Evolutionary conservation across 2,329 filamentous ascomycete species (phyloP).

Genomic region (Fusarium globosum): DNA sequence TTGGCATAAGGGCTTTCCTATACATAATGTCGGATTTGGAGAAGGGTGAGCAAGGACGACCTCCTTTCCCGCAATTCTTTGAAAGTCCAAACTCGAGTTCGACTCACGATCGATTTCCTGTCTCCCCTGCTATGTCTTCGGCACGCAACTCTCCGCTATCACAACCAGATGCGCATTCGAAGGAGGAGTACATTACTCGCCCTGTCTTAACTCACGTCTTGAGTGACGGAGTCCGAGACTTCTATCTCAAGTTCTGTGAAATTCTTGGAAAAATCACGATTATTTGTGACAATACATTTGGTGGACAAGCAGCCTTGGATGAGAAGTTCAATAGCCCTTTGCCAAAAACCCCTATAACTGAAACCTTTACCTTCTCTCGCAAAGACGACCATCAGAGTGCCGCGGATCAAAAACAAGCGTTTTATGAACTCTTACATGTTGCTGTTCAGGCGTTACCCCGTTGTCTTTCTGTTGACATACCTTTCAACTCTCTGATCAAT

Average conservation of each 20-base stretch:
- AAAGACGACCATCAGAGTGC: constrained; percentile 80
- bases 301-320: constrained; percentile 92
- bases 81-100: constrained; percentile 49
- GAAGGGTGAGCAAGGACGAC: constrained; percentile 78
- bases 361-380: constrained; percentile 90
- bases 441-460: constrained; percentile 94
- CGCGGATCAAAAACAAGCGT: constrained; percentile 88
- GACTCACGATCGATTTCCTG: constrained; percentile 61
- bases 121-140: constrained; percentile 53
- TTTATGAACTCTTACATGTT: constrained; percentile 95
- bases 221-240: constrained; percentile 81
- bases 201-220: constrained; percentile 72
- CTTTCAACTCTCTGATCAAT: constrained; percentile 94
- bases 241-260: constrained; percentile 92
- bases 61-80: constrained; percentile 84
- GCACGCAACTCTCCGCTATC: constrained; percentile 47
- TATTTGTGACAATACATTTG: constrained; percentile 96
- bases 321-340: constrained; percentile 91
- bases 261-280: constrained; percentile 96
- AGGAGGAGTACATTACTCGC: constrained; percentile 74
- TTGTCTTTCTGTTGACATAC: constrained; percentile 91
- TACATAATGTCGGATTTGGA: constrained; percentile 94
- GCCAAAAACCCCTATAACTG: constrained; percentile 93
- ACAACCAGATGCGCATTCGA: constrained; percentile 42
- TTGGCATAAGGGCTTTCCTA: constrained; percentile 93